Base-by-base conservation (phyloP, 2,329 filamentous ascomycete genomes). In the Scedosporium dehoogii region DNA sequence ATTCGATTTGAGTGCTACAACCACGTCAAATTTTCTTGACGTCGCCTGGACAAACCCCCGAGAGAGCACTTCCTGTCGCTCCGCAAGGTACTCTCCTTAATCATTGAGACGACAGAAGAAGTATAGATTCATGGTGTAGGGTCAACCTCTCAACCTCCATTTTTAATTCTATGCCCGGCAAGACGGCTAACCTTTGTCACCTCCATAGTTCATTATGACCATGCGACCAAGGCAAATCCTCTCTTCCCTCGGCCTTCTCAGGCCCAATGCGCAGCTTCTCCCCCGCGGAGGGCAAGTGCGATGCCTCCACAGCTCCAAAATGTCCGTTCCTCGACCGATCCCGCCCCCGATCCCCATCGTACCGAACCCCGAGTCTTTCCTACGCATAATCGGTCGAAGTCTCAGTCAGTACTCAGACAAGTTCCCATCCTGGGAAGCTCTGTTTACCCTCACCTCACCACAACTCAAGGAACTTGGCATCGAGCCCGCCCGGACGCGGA, bases 311-410 rank as follows among this genome's bases (percentile, higher is more conserved):
- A 76, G 74, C 69, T 73, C 74, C 64, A 68, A 73, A 63, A 69
- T 74, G 42, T 65, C 60, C 41, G 73, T 67, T 69, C 72, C 66
- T 55, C 59, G 65, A n/a, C 61, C 63, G 6, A 48, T 63, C 16
- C 65, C 70, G 14, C 77, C 70, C 53, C 89, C 92, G 0, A 96
- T 89, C 44, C 90, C 91, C 1, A 92, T 96, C 69, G 87, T 96
- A 46, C 93, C 92, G 38, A 88, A 97, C 73, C 85, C 91, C 48
- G 73, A 82, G 68, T 94, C 92, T 16, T 96, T 99, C 75, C 87
- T 97, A 65, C 91, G 84, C 42, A 81, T 97, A 64, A 97, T 97
- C 75, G 94, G 94, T 68, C 92, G 94, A 66, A 87, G 87, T 69
- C 85, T 97, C 69, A 86, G 83, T 70, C 85, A 89, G 71, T 91